Base-by-base conservation (phyloP, 345 rosid genomes). In the Eucalyptus victrix region DNA sequence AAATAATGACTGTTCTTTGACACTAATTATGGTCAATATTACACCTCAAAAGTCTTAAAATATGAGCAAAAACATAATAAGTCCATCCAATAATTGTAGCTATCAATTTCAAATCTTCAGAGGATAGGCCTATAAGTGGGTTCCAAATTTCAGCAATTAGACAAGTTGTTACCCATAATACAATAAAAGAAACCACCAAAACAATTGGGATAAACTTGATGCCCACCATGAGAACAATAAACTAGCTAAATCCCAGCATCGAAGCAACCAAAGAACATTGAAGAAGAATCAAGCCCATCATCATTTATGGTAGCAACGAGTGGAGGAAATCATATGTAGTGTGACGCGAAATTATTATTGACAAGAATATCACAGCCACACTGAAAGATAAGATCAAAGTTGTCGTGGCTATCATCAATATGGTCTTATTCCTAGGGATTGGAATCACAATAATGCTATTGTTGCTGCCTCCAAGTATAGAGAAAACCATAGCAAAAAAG, bases 361-460 rank as follows among this genome's bases (percentile, higher is more conserved):
- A 62, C 10, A 30, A 30, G 18, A 62, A 30, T 30, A 62, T 30
- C 34, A 30, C 4, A 30, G 15, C 4, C 3, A 1, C 2, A 0
- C 1, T 11, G 9, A 62, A 28, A 1, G 9, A 6, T 12, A 13
- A 30, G 34, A 62, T 62, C 1, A 58, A 4, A 58, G 14, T 3
- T 18, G 49, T 47, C 4, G 2, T 47, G 13, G 4, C 15, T 58
- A 58, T 58, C 34, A 4, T 14, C 9, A 62, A 62, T n/a, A 8
- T 1, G 3, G 5, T 30, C 76, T 65, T 65, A 17, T 15, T 65
- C 37, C 3, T n/a, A 15, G 21, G 0, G 3, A 32, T 62, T 7
- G 1, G 11, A 15, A 9, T 21, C 9, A 17, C 10, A 65, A 65
- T n/a, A 30, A 1, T 17, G 10, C 0, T 26, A 0, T 60, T 60